Conservation (phyloP, 257 asterid species). For the Rauvolfia tetraphylla region DNA sequence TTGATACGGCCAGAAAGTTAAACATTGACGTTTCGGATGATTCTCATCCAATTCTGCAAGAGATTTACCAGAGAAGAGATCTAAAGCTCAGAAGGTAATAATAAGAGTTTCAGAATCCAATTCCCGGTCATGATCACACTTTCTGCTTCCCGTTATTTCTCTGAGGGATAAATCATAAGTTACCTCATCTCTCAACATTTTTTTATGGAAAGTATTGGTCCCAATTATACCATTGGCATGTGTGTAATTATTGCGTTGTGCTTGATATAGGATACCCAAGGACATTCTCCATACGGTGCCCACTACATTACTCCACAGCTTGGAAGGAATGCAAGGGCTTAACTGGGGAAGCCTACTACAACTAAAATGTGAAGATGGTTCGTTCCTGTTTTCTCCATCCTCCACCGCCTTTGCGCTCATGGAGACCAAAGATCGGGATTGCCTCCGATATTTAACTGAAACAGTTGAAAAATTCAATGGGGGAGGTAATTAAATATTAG, state of each 20-base stretch:
- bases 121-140: conserved; percentile 5
- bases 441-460: conserved; percentile 52
- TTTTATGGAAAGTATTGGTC: conserved; percentile 13
- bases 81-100: conserved; percentile 66
- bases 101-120: not conserved
- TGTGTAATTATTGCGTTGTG: conserved; percentile 26
- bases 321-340: conserved; percentile 78
- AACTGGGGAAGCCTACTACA: conserved; percentile 69
- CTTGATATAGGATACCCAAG: conserved; percentile 63
- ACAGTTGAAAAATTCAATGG: conserved; percentile 60
- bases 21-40: conserved; percentile 54
- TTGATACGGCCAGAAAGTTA: conserved; percentile 55
- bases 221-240: not conserved
- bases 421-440: conserved; percentile 61
- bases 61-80: conserved; percentile 51
- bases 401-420: conserved; percentile 85
- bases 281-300: conserved; percentile 67
- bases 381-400: conserved; percentile 89
- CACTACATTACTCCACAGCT: conserved; percentile 81
- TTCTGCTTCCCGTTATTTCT: conserved; percentile 3
- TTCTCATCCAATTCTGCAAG: conserved; percentile 42
- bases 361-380: conserved; percentile 64
- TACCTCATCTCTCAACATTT: conserved; percentile 14
- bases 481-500: conserved; percentile 59
- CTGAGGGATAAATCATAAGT: conserved; percentile 3